Evolutionary conservation across 208 protist genomes (phyloP).

Genomic region (Trypanosoma conorhini): DNA sequence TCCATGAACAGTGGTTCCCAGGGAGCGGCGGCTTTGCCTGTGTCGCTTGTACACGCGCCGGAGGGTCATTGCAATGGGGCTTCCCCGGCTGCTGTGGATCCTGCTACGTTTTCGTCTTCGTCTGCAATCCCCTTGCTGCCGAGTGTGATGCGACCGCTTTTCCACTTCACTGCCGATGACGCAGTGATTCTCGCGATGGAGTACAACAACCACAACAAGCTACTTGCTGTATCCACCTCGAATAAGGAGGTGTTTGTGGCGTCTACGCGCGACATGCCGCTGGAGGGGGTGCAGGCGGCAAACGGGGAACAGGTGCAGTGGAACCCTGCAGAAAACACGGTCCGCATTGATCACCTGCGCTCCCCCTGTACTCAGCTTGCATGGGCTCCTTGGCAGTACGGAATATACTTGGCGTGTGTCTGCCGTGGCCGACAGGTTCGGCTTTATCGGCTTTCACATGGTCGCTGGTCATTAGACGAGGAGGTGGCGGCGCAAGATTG

Average conservation of each 20-base stretch:
- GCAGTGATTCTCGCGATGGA: conserved; percentile 82
- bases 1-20: conserved; percentile 11
- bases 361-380: conserved; percentile 62
- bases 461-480: conserved; percentile 71
- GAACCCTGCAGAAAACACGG: conserved; percentile 50
- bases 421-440: conserved; percentile 55
- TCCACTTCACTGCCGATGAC: conserved; percentile 76
- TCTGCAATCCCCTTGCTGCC: background rate
- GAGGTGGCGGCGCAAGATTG: conserved; percentile 49
- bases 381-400: conserved; percentile 89
- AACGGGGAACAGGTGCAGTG: conserved; percentile 57
- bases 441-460: conserved; percentile 82
- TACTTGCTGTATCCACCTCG: conserved; percentile 75
- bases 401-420: conserved; percentile 65
- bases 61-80: background rate
- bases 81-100: background rate
- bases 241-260: conserved; percentile 75
- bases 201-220: conserved; percentile 84
- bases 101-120: background rate
- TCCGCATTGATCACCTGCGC: conserved; percentile 56
- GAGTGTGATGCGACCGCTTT: conserved; percentile 67
- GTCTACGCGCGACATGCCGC: conserved; percentile 57
- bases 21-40: conserved; percentile 2
- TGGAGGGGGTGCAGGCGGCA: conserved; percentile 35
- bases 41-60: conserved; percentile 12